These are phyloP conservation scores for Rhodotorula glutinis DNA, from an alignment of 1,284 basidiomycete species.

Conservation along the genomic window DNA sequence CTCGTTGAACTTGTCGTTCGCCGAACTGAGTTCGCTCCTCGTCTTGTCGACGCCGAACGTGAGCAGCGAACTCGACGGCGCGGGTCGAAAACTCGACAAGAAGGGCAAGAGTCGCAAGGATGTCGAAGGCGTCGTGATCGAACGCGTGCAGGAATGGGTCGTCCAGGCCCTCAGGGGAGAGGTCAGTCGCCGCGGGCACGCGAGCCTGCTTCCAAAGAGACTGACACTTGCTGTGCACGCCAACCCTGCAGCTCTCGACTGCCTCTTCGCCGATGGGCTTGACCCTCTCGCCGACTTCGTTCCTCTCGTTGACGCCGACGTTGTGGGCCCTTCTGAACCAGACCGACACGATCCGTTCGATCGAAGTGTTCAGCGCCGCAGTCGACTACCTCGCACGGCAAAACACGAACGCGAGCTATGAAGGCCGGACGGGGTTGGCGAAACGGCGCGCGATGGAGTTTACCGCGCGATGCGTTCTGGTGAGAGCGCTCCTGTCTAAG, in stretches of 20 bases:
- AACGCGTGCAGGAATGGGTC: constrained; percentile 67
- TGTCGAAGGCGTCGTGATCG: constrained; percentile 50
- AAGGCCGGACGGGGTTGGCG: constrained; percentile 4
- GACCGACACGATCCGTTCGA: constrained; percentile 12
- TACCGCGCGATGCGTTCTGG: constrained; percentile 55
- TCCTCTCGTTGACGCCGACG: constrained; percentile 54
- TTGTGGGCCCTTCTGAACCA: constrained; percentile 74
- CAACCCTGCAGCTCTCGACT: constrained; percentile 24
- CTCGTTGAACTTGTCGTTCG: constrained; percentile 69
- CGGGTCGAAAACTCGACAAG: constrained; percentile 32
- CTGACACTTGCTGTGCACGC: background rate
- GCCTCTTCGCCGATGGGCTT: constrained; percentile 52
- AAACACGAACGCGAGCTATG: background rate
- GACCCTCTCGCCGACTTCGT: constrained; percentile 60
- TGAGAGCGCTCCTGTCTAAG: constrained; percentile 48
- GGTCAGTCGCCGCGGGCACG: too few species aligned
- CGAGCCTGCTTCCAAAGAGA: too few species aligned
- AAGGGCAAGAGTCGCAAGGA: constrained; percentile 42
- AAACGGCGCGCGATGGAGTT: constrained; percentile 31
- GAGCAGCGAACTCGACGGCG: background rate
- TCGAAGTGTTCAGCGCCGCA: constrained; percentile 14
- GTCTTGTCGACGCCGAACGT: constrained; percentile 49
- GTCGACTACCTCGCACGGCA: constrained; percentile 16
- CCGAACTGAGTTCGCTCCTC: constrained; percentile 66
- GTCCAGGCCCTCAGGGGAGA: constrained; percentile 62